Evolutionary conservation across 192 early-diverging fungal genomes (phyloP).

Genomic region (Mortierella claussenii): DNA sequence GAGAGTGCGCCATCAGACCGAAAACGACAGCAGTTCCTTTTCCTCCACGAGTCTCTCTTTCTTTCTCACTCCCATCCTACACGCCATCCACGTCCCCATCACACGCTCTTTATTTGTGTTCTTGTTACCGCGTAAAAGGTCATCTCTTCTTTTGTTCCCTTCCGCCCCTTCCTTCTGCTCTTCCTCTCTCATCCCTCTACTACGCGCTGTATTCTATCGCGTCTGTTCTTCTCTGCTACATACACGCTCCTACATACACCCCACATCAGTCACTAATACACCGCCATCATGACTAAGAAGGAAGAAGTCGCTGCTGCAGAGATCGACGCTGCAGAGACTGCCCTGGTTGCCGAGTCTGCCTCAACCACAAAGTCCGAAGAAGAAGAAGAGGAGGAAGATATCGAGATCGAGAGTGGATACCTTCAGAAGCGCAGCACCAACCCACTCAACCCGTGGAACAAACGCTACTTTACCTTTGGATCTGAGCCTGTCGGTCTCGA

Average conservation of each 20-base stretch:
- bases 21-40: neutral
- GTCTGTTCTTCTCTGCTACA: too few relatives aligned
- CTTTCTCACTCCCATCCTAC: too few relatives aligned
- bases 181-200: neutral
- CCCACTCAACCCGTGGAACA: conserved; percentile 50
- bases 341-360: conserved; percentile 1
- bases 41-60: neutral
- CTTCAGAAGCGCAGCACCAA: conserved; percentile 51
- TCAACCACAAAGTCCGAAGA: conserved; percentile 20
- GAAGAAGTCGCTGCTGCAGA: conserved; percentile 11
- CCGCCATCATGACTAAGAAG: conserved; percentile 27
- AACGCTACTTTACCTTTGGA: conserved; percentile 54
- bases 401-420: conserved; percentile 43
- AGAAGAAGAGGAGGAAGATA: conserved; percentile 43
- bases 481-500: conserved; percentile 32
- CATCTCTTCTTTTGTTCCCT: too few relatives aligned
- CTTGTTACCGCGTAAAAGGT: too few relatives aligned
- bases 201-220: too few relatives aligned
- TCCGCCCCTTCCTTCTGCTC: too few relatives aligned
- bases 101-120: too few relatives aligned
- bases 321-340: conserved; percentile 10
- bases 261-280: neutral
- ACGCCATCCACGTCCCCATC: too few relatives aligned
- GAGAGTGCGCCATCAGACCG: neutral
- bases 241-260: too few relatives aligned